These are phyloP conservation scores for Cyphellophora attinorum DNA, from an alignment of 2,329 filamentous ascomycete species.

Conservation along the genomic window DNA sequence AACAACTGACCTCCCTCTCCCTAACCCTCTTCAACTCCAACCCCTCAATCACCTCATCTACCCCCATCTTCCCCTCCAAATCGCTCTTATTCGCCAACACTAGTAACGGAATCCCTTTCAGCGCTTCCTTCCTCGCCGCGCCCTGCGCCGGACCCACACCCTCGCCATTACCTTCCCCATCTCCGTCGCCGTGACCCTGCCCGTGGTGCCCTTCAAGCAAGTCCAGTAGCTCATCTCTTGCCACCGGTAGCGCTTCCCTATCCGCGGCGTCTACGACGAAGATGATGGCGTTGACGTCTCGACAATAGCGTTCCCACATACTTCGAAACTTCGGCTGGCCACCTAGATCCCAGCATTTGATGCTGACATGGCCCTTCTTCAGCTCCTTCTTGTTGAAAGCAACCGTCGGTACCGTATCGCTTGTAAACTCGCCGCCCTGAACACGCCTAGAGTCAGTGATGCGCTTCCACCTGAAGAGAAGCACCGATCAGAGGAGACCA, in stretches of 20 bases:
- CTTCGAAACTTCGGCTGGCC: constrained; percentile 93
- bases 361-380: constrained; percentile 92
- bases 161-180: too few species aligned
- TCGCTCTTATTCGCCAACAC: constrained; percentile 98
- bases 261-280: constrained; percentile 98
- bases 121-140: constrained; percentile 72
- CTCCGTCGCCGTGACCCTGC: too few species aligned
- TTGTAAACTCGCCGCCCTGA: constrained; percentile 94
- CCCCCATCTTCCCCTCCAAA: constrained; percentile 77
- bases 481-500: constrained; percentile 14
- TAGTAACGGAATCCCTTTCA: constrained; percentile 83
- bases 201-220: too few species aligned
- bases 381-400: constrained; percentile 99
- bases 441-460: constrained; percentile 6
- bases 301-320: constrained; percentile 99
- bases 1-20: constrained; percentile 92
- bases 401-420: constrained; percentile 98
- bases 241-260: constrained; percentile 65
- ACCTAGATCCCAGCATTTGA: constrained; percentile 98
- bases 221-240: constrained; percentile 84
- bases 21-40: constrained; percentile 83
- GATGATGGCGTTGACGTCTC: constrained; percentile 94
- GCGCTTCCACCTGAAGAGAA: constrained; percentile 4
- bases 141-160: too few species aligned
- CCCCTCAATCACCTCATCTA: constrained; percentile 90